Base-by-base conservation (phyloP, 2,329 filamentous ascomycete species). In the Drechslerella stenobrocha region DNA sequence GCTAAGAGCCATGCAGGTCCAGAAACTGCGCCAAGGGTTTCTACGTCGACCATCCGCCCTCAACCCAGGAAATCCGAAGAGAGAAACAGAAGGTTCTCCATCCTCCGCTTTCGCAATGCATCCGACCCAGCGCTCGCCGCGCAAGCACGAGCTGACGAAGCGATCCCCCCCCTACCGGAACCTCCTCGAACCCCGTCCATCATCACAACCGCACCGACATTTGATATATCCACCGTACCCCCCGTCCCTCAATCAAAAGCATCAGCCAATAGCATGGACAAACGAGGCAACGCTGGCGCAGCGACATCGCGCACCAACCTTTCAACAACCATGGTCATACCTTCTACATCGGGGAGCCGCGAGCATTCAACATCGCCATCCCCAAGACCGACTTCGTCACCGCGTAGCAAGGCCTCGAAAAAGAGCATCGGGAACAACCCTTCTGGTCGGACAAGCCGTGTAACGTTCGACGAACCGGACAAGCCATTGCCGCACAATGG, bases 151-250 rank as follows among this genome's bases (percentile, higher is more conserved):
- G 55, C 48, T 18, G 32, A 67, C 2, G 71, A 72, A 28, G 60
- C 70, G 58, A 28, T 69, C 44, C 50, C 67, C 45, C 47, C 71
- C 52, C 8, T 60, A 61, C 47, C 72, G 58, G 50, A 69, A 44
- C 69, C 55, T 64, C 44, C 69, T 44, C 64, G 70, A 6, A 70
- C 83, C 35, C 84, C 84, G 13, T 81, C 81, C 18, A 97, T 97
- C 75, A 93, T 97, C 76, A 96, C 88, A 50, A 97, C 92, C 8
- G 89, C 91, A 13, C 91, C 93, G 7, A 93, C 90, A 6, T 82
- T 85, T 71, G 83, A 87, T 52, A 75, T 84, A 18, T 44, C 53
- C 13, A 37, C 53, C 45, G 55, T 55, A 13, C 63, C 63, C 24
- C 63, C 63, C 24, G 40, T 67, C 13, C 63, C 63, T 13, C 55